Percentiles rank a stretch among this genome's conserved stretches.
These are phyloP conservation scores for Arthrobotrys musiformis DNA, from an alignment of 2,329 filamentous ascomycete genomes.

Conservation along the genomic window DNA sequence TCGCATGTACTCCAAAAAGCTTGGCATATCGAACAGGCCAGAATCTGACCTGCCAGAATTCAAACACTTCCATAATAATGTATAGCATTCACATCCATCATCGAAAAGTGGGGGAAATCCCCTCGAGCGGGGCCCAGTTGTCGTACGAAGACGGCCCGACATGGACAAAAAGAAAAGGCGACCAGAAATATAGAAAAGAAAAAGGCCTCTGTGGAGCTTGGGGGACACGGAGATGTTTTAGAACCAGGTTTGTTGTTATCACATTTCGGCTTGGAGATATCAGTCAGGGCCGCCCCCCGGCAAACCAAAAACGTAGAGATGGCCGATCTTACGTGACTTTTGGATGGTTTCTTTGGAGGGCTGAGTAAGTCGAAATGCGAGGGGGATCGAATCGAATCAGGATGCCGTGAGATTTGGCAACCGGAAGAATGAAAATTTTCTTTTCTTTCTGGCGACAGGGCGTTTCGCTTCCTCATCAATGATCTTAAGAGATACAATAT, in stretches of 20 bases:
- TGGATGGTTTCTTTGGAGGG: not conserved
- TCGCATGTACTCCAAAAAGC: slow-evolving; percentile 2
- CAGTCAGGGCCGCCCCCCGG: slow-evolving; percentile 10
- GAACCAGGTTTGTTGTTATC: slow-evolving; percentile 12
- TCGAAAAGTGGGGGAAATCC: not conserved
- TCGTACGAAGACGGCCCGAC: not conserved
- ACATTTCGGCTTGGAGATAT: not conserved
- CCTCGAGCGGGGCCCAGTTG: not conserved
- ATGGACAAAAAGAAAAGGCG: not conserved
- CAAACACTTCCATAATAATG: not conserved
- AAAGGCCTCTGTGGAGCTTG: not conserved
- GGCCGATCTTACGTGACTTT: slow-evolving; percentile 20
- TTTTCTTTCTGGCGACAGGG: not conserved
- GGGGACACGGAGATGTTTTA: not conserved
- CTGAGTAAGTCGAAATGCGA: slow-evolving; percentile 17
- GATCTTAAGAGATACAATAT: slow-evolving; percentile 16
- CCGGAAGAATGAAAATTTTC: not conserved
- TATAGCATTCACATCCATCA: not conserved
- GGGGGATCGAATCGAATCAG: not conserved
- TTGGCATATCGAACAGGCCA: slow-evolving; percentile 32
- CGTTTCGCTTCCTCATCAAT: not conserved
- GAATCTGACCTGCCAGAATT: slow-evolving; percentile 6
- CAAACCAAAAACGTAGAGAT: slow-evolving; percentile 10
- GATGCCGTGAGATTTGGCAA: not conserved
- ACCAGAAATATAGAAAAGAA: not conserved